Evolutionary conservation across 192 early-diverging fungal species (phyloP).

Genomic region (Backusella morwellensis): DNA sequence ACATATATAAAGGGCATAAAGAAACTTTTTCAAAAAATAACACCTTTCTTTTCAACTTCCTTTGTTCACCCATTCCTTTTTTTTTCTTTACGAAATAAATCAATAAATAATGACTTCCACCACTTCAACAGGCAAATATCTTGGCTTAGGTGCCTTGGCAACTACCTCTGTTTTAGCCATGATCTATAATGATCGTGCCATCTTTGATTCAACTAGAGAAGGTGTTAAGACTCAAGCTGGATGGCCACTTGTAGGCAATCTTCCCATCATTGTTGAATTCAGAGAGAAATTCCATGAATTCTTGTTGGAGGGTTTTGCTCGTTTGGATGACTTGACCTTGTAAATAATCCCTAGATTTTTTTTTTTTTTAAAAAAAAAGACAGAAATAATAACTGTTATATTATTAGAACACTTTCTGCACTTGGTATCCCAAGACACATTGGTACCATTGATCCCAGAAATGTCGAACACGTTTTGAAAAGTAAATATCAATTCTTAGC

Average conservation of each 20-base stretch:
- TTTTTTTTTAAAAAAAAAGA: neutral
- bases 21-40: neutral
- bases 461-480: slow-evolving; percentile 39
- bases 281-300: slow-evolving; percentile 18
- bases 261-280: slow-evolving; percentile 13
- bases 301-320: slow-evolving; percentile 8
- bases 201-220: slow-evolving; percentile 13
- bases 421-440: slow-evolving; percentile 26
- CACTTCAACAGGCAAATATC: neutral
- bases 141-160: neutral
- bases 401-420: slow-evolving; percentile 17
- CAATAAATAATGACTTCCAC: neutral
- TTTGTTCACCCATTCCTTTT: neutral
- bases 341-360: neutral
- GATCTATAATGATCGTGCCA: slow-evolving; percentile 27
- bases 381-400: neutral
- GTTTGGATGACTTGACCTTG: slow-evolving; percentile 8
- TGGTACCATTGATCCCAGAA: slow-evolving; percentile 28
- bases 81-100: neutral
- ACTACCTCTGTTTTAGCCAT: slow-evolving; percentile 5
- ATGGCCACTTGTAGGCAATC: slow-evolving; percentile 26
- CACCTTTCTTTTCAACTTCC: neutral
- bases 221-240: slow-evolving; percentile 11
- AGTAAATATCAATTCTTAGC: slow-evolving; percentile 14
- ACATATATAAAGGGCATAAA: slow-evolving; percentile 10